Base-by-base conservation (phyloP, 2,329 filamentous ascomycete species). In the Aspergillus melleus region DNA sequence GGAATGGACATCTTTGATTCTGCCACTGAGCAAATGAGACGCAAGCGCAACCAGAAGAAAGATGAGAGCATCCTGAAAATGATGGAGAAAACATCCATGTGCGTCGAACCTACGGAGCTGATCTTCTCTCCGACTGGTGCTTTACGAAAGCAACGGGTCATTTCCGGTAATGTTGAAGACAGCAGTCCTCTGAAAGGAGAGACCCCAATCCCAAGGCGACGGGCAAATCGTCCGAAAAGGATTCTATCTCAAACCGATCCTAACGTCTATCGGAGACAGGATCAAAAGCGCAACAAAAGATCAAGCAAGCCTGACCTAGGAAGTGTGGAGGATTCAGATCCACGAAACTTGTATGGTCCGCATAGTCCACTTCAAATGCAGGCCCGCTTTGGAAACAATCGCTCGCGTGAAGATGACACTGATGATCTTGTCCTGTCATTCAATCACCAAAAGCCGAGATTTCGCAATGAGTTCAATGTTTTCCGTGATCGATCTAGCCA, bases 1-100 rank as follows among this genome's bases (percentile, higher is more conserved):
- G 81, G 81, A 20, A 83, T 83, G 81, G 77, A 79, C 61, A 71
- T 83, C 30, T 83, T 83, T 63, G 81, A 83, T 66, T 80, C 81
- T 30, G 81, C 81, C 14, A 81, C 80, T 0, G 71, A 76, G 57
- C 75, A 80, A 55, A 81, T 80, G 77, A 78, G 76, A 62, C 76
- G 77, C 49, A 80, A 76, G 60, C 77, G 81, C 46, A 83, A 83
- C 58, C 81, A 83, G 66, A 82, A 81, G 65, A 83, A 83, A 62
- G 79, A 82, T 50, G 73, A 72, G 12, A 77, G 72, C 32, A 73
- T 79, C 24, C 55, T 83, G 51, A 79, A 72, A 63, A 74, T 72
- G 62, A 81, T 83, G 79, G 75, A 82, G 62, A 72, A 67, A 55
- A 77, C 77, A 6, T 81, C 81, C 2, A 68, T 71, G 52, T 67